Evolutionary conservation across 2,329 filamentous ascomycete genomes (phyloP), one percentile per base, ranked within the genome.

Genomic region (Fusarium mundagurra): DNA sequence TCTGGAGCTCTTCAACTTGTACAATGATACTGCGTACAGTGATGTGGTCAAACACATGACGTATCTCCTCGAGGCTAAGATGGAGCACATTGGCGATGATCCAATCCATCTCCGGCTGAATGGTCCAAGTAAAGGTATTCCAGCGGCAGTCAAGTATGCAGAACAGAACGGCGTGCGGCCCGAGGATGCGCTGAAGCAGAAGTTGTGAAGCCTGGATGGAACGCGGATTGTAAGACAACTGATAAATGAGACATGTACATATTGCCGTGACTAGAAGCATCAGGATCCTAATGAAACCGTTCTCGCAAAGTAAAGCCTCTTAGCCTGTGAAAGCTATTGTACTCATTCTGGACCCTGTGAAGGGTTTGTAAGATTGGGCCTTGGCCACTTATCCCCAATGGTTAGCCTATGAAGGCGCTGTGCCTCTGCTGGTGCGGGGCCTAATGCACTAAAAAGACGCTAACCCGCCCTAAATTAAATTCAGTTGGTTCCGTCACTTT

Each of bases 81-180:
- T 89, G 87, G 80, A 75, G 8, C 83, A 88, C 69, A 88, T 88
- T 78, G 86, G 87, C 1, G 87, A 88, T 71, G 84, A 84, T 59
- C 82, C 83, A 3, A 50, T 50, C 22, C 47, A 50, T 18, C 47
- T 50, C 6, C 47, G 47, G 16, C 22, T 33, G 11, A 33, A 16
- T 50, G 47, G 47, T 10, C 22, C 29, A 7, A 33, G 29, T n/a
- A 50, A n/a, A 33, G 22, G 22, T 50, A 22, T 50, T 5, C 47
- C 29, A n/a, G 29, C 47, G 4, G 47, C 16, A 7, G 29, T 18
- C 16, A 50, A 50, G 47, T 33, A 50, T 33, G 47, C 47, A 18
- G 47, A 50, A 33, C 47, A 33, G 22, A 50, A 50, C 11, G 29
- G 47, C 29, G 5, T 50, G 11, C 47, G 29, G 14, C 47, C 47